These are phyloP conservation scores for Musa itinerans DNA, from an alignment of 176 grass and related monocot genomes.

Conservation along the genomic window DNA sequence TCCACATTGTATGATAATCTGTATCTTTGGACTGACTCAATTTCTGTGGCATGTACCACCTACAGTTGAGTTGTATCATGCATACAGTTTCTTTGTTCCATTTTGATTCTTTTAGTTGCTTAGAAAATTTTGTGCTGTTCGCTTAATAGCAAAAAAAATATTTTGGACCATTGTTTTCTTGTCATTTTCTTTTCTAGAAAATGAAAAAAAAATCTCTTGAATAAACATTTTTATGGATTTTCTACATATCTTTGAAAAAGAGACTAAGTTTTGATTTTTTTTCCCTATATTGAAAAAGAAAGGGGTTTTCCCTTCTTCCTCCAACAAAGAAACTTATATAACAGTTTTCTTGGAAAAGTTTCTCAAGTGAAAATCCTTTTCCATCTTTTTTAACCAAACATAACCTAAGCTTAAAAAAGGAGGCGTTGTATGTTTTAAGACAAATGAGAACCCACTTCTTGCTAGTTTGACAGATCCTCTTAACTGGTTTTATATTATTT, in stretches of 20 bases:
- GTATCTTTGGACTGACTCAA: too few species aligned
- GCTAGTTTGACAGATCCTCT: background rate
- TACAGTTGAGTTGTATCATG: background rate
- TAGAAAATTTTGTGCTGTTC: too few species aligned
- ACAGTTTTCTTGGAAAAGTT: background rate
- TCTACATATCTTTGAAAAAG: too few species aligned
- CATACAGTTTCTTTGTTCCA: background rate
- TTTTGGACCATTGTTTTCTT: too few species aligned
- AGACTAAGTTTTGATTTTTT: too few species aligned
- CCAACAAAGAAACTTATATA: background rate
- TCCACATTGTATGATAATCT: too few species aligned
- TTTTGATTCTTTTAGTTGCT: too few species aligned
- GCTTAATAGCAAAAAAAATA: too few species aligned
- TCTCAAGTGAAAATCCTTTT: background rate
- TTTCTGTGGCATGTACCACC: background rate
- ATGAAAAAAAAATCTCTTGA: too few species aligned
- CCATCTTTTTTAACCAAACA: background rate
- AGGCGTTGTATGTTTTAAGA: background rate
- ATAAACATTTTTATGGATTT: too few species aligned
- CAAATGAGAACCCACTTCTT: background rate
- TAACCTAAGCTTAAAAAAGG: too few species aligned
- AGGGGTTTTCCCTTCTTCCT: background rate
- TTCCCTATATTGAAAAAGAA: background rate
- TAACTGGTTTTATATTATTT: conserved; percentile 22
- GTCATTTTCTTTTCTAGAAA: too few species aligned